Evolutionary conservation across 2,329 filamentous ascomycete genomes (phyloP).

Genomic region (Grosmannia penicillata): DNA sequence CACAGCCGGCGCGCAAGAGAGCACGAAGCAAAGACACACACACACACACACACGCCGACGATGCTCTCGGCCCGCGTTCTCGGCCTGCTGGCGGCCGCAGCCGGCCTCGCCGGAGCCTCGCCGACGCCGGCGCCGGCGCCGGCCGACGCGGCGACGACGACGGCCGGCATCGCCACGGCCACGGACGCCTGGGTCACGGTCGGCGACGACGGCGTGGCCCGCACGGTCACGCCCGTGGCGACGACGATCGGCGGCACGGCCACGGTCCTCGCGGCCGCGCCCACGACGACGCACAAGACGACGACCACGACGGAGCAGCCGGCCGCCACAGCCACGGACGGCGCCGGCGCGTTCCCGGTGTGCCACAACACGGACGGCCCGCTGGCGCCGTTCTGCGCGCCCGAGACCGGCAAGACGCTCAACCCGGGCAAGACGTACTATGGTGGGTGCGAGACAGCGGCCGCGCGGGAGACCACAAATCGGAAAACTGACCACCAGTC

Average conservation of each 20-base stretch:
- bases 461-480: too few relatives aligned
- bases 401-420: slow-evolving; percentile 26
- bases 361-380: slow-evolving; percentile 33
- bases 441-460: too few relatives aligned
- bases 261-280: slow-evolving; percentile 21
- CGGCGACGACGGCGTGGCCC: slow-evolving; percentile 28
- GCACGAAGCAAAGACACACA: too few relatives aligned
- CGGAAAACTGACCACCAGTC: too few relatives aligned
- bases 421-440: slow-evolving; percentile 34
- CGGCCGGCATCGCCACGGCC: slow-evolving; percentile 7
- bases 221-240: slow-evolving; percentile 32
- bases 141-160: slow-evolving; percentile 11
- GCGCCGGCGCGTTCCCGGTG: slow-evolving; percentile 31
- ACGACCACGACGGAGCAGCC: slow-evolving; percentile 24
- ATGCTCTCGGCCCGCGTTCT: too few relatives aligned
- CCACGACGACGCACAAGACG: slow-evolving; percentile 19
- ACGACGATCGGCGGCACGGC: slow-evolving; percentile 32
- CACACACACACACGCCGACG: too few relatives aligned
- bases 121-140: slow-evolving; percentile 7
- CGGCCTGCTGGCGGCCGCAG: too few relatives aligned
- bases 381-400: slow-evolving; percentile 36
- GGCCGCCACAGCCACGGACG: slow-evolving; percentile 26
- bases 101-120: slow-evolving; percentile 5
- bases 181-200: slow-evolving; percentile 37
- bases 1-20: too few relatives aligned